Base-by-base conservation (phyloP, 805 yeast species). In the Hanseniaspora taiwanica region DNA sequence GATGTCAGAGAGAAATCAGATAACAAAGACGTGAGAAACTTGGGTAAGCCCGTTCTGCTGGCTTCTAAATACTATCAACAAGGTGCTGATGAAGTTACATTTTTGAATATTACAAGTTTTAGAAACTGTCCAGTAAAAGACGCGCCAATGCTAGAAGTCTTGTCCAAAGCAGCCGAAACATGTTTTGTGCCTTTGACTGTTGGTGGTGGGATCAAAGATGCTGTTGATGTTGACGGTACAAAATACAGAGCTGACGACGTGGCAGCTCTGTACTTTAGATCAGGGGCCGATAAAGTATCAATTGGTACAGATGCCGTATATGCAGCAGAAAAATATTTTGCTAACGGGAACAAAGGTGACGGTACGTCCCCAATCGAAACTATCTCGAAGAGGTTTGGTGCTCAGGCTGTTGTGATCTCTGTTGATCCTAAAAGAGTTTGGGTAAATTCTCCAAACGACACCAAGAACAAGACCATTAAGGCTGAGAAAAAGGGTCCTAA, bases 271-370 rank as follows among this genome's bases (percentile, higher is more conserved):
- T 91, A 91, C 57, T 91, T 91, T 69, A 71, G 85, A 45, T 83
- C 97, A 0, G 99, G 99, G 46, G 99, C 99, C 13, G 99, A 91
- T 61, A 91, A 91, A 57, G 94, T 91, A 5, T 83, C 95, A 36
- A 91, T 91, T 54, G 99, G 99, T n/a, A 74, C 94, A 7, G 99
- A 91, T 63, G 94, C 99, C 0, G 98, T 91, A 1, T 59, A 63
- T 38, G 94, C 94, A 24, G 97, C 97, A 3, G 95, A 86, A 56
- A 65, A 74, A 29, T 91, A 66, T 59, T 82, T 81, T 59, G 71
- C 66, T 1, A 65, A 66, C 37, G 80, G 78, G 33, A 60, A 64
- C 20, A 59, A 55, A 25, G 76, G 79, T 36, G 69, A 72, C 35
- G 98, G 98, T 0, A 68, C 64, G 2, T 70, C 94, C 0, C 95